Base-by-base conservation (phyloP, 2,329 filamentous ascomycete genomes). In the Fusarium verticillioides region DNA sequence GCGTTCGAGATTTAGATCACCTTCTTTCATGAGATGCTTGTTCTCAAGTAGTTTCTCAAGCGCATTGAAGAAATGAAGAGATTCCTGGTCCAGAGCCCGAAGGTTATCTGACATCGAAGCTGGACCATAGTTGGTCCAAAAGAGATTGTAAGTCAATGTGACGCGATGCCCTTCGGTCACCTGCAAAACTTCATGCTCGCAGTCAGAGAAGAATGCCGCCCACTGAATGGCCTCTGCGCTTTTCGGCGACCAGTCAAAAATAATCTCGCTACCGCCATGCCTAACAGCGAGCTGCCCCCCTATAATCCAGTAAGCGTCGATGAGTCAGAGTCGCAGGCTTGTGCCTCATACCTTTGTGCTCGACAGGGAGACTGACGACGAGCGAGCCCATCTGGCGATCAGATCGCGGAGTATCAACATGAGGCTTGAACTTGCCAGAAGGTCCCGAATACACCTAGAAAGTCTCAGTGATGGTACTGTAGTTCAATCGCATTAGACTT, bases 121-220 rank as follows among this genome's bases (percentile, higher is more conserved):
- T 4, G 72, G 74, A 0, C 84, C 78, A 40, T 84, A 73, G n/a
- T 53, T 4, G 23, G 70, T 69, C 68, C 66, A 67, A 7, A 64
- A 89, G 4, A 92, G 80, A 64, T 91, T 91, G 79, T 91, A 91
- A 0, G 88, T 91, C 28, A 92, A 76, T 0, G 78, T 81, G 18
- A 79, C 85, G 10, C 87, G 85, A 63, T 91, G 83, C 0, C 89
- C 88, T 3, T 79, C 71, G 0, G 79, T 86, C 10, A 91, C 84
- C 19, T 85, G 82, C 1, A 84, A 73, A 3, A 89, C 84, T 69
- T 89, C 85, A 60, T 89, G 87, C 66, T 88, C 84, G 70, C 85
- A 88, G 74, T 88, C 85, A 60, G 83, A 80, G 67, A 87, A 87
- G 79, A 89, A 89, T 0, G 87, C 87, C 0, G 85, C 85, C 87